A percentile compares a stretch with the other conserved stretches of the same genome.
phyloP scores from a whole-genome alignment of 306 rosid species.

The Inga laurina region DNA sequence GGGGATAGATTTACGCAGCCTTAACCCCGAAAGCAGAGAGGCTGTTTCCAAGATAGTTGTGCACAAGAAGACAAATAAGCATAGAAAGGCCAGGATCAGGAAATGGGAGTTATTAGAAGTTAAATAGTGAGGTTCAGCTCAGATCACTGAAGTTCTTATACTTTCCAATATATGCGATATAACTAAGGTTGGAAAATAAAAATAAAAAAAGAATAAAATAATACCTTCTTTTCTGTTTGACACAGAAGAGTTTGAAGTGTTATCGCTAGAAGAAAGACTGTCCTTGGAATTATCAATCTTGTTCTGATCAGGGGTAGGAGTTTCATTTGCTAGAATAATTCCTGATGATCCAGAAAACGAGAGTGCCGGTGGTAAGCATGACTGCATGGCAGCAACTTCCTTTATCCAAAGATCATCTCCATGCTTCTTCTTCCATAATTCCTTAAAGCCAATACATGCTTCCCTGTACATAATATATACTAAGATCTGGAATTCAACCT shows the following conservation, averaged over 20 bases:
- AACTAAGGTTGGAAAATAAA: slow-evolving; percentile 12
- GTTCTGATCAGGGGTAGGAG: slow-evolving; percentile 32
- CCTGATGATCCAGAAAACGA: slow-evolving; percentile 53
- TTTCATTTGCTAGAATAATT: slow-evolving; percentile 52
- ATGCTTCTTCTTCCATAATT: slow-evolving; percentile 59
- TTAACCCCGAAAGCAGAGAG: no score
- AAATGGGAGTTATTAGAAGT: neutral
- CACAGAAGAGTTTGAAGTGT: slow-evolving; percentile 34
- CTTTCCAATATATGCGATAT: no score
- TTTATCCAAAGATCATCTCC: slow-evolving; percentile 57
- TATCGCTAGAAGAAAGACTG: slow-evolving; percentile 33
- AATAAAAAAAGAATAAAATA: neutral
- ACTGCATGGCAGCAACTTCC: slow-evolving; percentile 60
- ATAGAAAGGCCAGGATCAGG: slow-evolving; percentile 6
- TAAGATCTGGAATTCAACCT: neutral
- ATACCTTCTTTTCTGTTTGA: slow-evolving; percentile 45
- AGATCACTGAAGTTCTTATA: neutral
- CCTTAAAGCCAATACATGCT: slow-evolving; percentile 55
- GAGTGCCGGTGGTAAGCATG: slow-evolving; percentile 43
- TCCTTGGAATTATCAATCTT: slow-evolving; percentile 36
- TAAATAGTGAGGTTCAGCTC: neutral
- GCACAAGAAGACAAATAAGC: slow-evolving; percentile 20
- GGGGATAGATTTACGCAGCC: no score
- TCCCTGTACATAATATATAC: slow-evolving; percentile 43
- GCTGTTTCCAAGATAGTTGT: no score